phyloP scores from a whole-genome alignment of 129 eudicot genomes.

The Helichrysum umbraculigerum region DNA sequence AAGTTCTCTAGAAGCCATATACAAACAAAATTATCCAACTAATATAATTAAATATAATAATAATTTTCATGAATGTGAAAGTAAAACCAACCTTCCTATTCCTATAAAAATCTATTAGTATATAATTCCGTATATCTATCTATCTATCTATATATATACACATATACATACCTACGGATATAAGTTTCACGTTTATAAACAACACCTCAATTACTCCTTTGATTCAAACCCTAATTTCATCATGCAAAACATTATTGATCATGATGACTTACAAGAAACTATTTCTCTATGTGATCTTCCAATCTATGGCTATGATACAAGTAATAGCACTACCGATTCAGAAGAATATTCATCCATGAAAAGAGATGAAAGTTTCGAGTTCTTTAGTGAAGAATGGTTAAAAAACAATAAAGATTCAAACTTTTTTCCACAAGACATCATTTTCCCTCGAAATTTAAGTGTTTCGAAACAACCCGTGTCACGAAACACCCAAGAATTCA shows the following conservation, averaged over 20 bases:
- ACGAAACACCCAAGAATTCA: constrained; percentile 24
- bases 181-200: constrained; percentile 10
- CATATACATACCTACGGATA: neutral
- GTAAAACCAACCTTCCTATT: constrained; percentile 30
- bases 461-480: constrained; percentile 21
- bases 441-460: constrained; percentile 28
- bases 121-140: neutral
- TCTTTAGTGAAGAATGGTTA: constrained; percentile 36
- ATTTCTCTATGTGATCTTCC: constrained; percentile 37
- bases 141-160: too few species aligned
- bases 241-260: constrained; percentile 15
- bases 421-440: constrained; percentile 13
- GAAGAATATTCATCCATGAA: constrained; percentile 22
- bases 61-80: neutral
- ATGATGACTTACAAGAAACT: constrained; percentile 30
- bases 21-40: constrained; percentile 33
- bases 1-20: constrained; percentile 19
- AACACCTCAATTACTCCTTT: constrained; percentile 18
- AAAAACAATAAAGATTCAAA: constrained; percentile 18
- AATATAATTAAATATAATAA: neutral
- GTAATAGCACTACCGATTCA: constrained; percentile 8
- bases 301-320: constrained; percentile 4
- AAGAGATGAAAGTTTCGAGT: constrained; percentile 36
- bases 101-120: too few species aligned
- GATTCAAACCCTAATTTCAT: constrained; percentile 20